Percentiles rank a stretch among this genome's conserved stretches.
phyloP scores from a whole-genome alignment of 1,284 basidiomycete species.

The Schizophyllum commune region DNA sequence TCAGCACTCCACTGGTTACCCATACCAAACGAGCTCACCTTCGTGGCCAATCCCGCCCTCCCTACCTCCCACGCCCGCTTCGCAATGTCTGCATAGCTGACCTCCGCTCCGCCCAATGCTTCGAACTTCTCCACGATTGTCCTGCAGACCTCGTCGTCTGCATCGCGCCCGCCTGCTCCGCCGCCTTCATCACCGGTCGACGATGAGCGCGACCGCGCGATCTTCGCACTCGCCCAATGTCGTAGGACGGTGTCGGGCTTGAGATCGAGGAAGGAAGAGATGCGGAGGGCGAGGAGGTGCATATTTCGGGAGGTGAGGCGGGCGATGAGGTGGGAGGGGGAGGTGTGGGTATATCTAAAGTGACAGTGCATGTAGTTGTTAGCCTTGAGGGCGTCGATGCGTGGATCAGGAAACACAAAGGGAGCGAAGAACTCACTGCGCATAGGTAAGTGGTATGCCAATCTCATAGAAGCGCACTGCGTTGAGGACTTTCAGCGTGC shows the following conservation, averaged over 20 bases:
- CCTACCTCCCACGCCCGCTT: conserved; percentile 92
- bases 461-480: conserved; percentile 88
- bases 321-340: conserved; percentile 72
- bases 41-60: conserved; percentile 78
- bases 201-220: conserved; percentile 60
- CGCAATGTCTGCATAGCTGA: conserved; percentile 95
- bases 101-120: conserved; percentile 57
- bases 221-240: conserved; percentile 95
- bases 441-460: conserved; percentile 89
- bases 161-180: conserved; percentile 35
- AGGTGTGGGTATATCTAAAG: conserved; percentile 71
- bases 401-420: too few relatives aligned
- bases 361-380: too few relatives aligned
- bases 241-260: conserved; percentile 85
- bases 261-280: conserved; percentile 78
- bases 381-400: too few relatives aligned
- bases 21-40: conserved; percentile 38
- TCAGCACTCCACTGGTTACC: conserved; percentile 1
- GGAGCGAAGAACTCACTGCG: conserved; percentile 51
- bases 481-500: conserved; percentile 92
- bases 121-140: conserved; percentile 87
- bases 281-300: conserved; percentile 88
- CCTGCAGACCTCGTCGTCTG: conserved; percentile 74
- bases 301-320: conserved; percentile 84
- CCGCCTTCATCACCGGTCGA: conserved; percentile 44